Conservation (phyloP, 768 basidiomycete species). For the Mycena galericulata region DNA sequence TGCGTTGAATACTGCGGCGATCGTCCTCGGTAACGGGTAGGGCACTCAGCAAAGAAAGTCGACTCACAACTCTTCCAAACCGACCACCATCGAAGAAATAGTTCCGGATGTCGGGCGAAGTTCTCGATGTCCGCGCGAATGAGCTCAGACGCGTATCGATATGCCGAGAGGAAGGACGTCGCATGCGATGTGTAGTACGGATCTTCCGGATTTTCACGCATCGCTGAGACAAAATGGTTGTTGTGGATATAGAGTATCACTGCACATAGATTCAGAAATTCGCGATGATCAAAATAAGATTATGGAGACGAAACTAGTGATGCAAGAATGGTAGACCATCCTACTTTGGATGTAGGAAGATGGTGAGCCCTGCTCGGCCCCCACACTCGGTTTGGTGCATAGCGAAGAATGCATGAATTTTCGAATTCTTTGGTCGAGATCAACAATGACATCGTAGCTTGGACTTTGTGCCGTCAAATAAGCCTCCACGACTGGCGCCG, state of each 20-base stretch:
- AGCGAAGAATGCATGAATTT: slow-evolving; percentile 17
- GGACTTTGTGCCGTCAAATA: background rate
- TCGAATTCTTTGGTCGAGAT: slow-evolving; percentile 20
- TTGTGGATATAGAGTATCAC: slow-evolving; percentile 26
- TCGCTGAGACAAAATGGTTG: background rate
- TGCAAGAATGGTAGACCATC: background rate
- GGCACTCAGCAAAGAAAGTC: background rate
- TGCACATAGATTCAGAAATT: background rate
- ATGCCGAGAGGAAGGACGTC: slow-evolving; percentile 12
- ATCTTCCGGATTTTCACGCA: slow-evolving; percentile 14
- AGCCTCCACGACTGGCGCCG: slow-evolving; percentile 6
- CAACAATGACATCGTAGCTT: slow-evolving; percentile 2
- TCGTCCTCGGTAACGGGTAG: too few relatives aligned
- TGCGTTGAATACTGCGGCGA: background rate
- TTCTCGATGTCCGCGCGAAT: background rate
- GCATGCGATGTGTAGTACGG: slow-evolving; percentile 10
- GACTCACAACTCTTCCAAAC: slow-evolving; percentile 20
- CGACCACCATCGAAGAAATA: slow-evolving; percentile 23
- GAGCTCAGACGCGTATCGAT: slow-evolving; percentile 5
- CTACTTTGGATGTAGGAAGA: background rate
- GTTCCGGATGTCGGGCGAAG: background rate
- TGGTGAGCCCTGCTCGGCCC: background rate
- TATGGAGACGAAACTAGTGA: background rate
- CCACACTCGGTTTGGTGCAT: background rate
- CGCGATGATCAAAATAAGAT: background rate